These are phyloP conservation scores for Sclerotinia spermophila DNA, from an alignment of 2,329 filamentous ascomycete genomes.

Conservation along the genomic window DNA sequence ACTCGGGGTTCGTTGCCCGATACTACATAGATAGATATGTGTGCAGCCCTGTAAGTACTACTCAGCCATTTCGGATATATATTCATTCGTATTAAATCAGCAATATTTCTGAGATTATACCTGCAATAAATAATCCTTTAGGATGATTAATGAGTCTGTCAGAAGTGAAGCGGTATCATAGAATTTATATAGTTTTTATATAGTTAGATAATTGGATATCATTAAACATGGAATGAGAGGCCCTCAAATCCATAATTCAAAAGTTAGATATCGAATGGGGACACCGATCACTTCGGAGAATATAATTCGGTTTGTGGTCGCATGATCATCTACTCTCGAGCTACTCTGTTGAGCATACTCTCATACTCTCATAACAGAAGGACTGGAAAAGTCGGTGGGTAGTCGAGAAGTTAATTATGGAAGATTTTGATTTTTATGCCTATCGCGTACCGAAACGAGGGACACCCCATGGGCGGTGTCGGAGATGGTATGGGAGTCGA, in stretches of 20 bases:
- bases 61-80: not conserved
- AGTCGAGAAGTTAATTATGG: not conserved
- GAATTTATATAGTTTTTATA: too few relatives aligned
- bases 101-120: not conserved
- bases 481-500: not conserved
- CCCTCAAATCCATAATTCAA: not conserved
- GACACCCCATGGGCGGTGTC: not conserved
- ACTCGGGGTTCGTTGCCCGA: not conserved
- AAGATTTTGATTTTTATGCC: not conserved
- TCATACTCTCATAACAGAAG: not conserved
- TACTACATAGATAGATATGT: not conserved
- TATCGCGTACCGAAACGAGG: not conserved
- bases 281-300: not conserved
- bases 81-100: not conserved
- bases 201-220: not conserved
- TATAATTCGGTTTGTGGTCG: not conserved
- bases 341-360: too few relatives aligned
- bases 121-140: too few relatives aligned
- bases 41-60: not conserved
- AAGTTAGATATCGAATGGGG: not conserved
- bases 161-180: not conserved
- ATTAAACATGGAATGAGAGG: not conserved
- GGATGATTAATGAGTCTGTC: not conserved
- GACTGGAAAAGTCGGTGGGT: slow-evolving; percentile 5
- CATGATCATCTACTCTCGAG: not conserved